Evolutionary conservation across 371 early-diverging fungal species (phyloP).

Genomic region (Mucor velutinosus): DNA sequence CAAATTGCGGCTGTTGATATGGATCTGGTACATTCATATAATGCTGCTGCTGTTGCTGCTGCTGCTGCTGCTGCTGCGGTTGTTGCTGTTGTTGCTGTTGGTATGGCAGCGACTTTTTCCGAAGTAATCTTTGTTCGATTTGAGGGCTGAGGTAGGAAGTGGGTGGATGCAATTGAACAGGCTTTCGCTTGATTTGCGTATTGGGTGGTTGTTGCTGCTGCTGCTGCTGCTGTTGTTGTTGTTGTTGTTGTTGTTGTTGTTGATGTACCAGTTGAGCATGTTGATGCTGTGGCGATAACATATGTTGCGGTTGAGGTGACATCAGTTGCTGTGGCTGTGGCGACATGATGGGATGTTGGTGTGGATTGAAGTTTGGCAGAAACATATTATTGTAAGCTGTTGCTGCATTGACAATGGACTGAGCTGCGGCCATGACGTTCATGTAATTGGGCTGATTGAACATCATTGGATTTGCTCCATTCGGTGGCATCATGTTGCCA

Average conservation of each 20-base stretch:
- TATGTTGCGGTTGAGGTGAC: conserved; percentile 2
- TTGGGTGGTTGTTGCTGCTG: neutral
- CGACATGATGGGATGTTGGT: neutral
- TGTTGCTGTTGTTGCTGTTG: neutral
- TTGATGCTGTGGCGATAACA: neutral
- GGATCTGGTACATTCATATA: neutral
- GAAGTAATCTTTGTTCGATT: conserved; percentile 14
- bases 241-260: neutral
- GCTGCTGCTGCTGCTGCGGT: neutral
- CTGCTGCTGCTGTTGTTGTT: conserved; percentile 3
- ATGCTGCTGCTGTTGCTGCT: neutral
- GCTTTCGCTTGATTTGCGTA: conserved; percentile 21
- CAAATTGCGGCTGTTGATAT: neutral
- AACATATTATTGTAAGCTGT: conserved; percentile 13
- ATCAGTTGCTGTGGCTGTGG: neutral
- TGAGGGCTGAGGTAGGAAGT: conserved; percentile 11
- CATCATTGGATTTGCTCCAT: neutral
- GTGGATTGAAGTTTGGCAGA: neutral
- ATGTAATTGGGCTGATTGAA: conserved; percentile 14
- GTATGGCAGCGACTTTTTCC: neutral
- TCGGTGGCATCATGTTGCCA: neutral
- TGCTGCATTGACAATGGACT: conserved; percentile 17
- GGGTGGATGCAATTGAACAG: conserved; percentile 13
- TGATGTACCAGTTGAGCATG: neutral
- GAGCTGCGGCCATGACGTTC: conserved; percentile 18